phyloP scores from a whole-genome alignment of 768 basidiomycete species.

The Naganishia randhawae region DNA sequence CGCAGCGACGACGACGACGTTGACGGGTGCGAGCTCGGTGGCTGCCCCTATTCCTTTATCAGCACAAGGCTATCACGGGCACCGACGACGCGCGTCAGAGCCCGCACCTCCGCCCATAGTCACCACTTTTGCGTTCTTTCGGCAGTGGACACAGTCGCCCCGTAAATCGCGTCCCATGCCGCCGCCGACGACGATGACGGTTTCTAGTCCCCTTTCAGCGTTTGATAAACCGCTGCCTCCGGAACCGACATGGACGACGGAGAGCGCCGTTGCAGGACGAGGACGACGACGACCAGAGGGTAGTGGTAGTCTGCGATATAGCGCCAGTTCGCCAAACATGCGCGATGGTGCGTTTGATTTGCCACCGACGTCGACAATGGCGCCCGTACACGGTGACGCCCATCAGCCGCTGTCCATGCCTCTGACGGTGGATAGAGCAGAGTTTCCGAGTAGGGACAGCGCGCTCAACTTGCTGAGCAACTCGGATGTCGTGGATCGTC shows the following conservation, averaged over 20 bases:
- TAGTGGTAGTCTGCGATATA: background rate
- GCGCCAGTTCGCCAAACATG: constrained; percentile 22
- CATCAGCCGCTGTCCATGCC: background rate
- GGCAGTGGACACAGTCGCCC: constrained; percentile 1
- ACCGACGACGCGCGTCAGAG: background rate
- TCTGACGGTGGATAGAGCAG: too few relatives aligned
- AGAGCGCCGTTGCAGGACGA: background rate
- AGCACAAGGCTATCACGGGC: background rate
- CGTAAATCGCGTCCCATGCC: too few relatives aligned
- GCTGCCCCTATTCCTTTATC: background rate
- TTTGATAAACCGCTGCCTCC: constrained; percentile 11
- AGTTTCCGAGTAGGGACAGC: background rate
- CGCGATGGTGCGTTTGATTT: background rate
- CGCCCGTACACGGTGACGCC: background rate
- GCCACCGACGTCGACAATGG: background rate
- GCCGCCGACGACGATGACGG: background rate
- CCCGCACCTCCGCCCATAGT: background rate
- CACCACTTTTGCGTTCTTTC: background rate
- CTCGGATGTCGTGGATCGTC: background rate
- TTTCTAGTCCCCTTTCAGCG: background rate
- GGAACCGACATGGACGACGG: background rate
- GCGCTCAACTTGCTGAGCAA: constrained; percentile 3
- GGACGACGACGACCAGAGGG: background rate
- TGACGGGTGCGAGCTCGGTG: too few relatives aligned
- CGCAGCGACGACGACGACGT: background rate